Conservation (phyloP, 257 asterid genomes). For the Salvia miltiorrhiza region DNA sequence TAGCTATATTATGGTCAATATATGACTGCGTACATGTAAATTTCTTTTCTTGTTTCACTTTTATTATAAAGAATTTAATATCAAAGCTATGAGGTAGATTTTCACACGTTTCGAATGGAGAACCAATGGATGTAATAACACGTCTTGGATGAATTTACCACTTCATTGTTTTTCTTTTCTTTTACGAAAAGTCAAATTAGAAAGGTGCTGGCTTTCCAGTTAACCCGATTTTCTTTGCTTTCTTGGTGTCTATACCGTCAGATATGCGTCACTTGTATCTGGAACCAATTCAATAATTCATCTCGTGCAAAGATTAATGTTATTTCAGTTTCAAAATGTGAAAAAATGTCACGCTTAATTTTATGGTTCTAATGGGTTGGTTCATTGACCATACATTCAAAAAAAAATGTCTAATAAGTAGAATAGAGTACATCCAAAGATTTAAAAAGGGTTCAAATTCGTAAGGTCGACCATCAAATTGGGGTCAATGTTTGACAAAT, state of each 20-base stretch:
- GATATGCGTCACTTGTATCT: too few relatives aligned
- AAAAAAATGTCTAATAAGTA: too few relatives aligned
- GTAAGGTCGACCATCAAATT: not conserved
- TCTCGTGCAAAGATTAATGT: not conserved
- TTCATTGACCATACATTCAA: too few relatives aligned
- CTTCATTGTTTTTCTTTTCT: not conserved
- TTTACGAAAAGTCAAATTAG: not conserved
- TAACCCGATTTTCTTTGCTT: not conserved
- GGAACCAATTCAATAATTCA: not conserved
- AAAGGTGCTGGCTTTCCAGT: not conserved
- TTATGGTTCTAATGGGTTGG: too few relatives aligned
- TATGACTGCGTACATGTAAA: slow-evolving; percentile 10
- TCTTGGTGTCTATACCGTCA: not conserved
- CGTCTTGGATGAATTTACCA: not conserved
- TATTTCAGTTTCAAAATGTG: too few relatives aligned
- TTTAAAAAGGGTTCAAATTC: not conserved
- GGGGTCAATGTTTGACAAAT: not conserved
- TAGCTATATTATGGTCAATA: slow-evolving; percentile 17
- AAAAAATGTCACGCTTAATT: too few relatives aligned
- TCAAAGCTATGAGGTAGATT: not conserved
- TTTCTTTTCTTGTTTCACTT: not conserved
- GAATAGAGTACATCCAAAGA: too few relatives aligned
- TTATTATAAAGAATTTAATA: not conserved
- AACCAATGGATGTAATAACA: not conserved
- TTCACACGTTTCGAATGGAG: not conserved